Evolutionary conservation across 495 filamentous ascomycete species (phyloP).

Genomic region (Arthonia radiata): DNA sequence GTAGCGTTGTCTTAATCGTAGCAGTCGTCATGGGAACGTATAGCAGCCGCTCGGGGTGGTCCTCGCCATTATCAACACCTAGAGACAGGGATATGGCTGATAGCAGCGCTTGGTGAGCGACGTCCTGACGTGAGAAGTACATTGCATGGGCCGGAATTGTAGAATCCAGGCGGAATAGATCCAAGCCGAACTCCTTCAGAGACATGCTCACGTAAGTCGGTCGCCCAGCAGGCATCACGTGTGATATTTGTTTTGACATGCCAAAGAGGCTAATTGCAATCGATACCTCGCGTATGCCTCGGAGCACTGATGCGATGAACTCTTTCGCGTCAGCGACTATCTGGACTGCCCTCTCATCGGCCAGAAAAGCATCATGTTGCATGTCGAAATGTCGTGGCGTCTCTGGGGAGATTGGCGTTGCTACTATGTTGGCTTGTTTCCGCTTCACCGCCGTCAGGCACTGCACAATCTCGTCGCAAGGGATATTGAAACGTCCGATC

Average conservation of each 20-base stretch:
- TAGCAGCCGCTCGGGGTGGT: slow-evolving; percentile 61
- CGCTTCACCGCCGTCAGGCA: slow-evolving; percentile 28
- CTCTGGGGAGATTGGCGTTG: too few relatives aligned
- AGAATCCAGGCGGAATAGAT: slow-evolving; percentile 77
- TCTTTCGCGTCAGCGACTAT: slow-evolving; percentile 84
- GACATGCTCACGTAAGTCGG: slow-evolving; percentile 63
- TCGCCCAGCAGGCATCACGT: slow-evolving; percentile 34
- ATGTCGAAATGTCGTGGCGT: too few relatives aligned
- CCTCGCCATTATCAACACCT: slow-evolving; percentile 67
- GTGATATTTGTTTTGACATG: slow-evolving; percentile 48
- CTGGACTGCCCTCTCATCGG: too few relatives aligned
- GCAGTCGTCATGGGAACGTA: slow-evolving; percentile 97
- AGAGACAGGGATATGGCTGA: slow-evolving; percentile 81
- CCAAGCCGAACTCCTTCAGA: slow-evolving; percentile 87
- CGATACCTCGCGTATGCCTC: slow-evolving; percentile 88
- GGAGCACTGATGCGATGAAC: slow-evolving; percentile 68
- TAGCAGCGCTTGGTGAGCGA: slow-evolving; percentile 84
- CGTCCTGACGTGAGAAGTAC: slow-evolving; percentile 87
- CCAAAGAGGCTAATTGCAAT: slow-evolving; percentile 85
- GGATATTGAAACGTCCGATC: slow-evolving; percentile 67
- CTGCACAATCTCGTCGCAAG: slow-evolving; percentile 60
- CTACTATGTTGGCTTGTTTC: too few relatives aligned
- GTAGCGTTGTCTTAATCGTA: slow-evolving; percentile 80
- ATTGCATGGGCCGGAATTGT: slow-evolving; percentile 91
- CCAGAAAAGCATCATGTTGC: too few relatives aligned